phyloP scores from a whole-genome alignment of 2,329 filamentous ascomycete genomes.

The Colletotrichum cuscutae region DNA sequence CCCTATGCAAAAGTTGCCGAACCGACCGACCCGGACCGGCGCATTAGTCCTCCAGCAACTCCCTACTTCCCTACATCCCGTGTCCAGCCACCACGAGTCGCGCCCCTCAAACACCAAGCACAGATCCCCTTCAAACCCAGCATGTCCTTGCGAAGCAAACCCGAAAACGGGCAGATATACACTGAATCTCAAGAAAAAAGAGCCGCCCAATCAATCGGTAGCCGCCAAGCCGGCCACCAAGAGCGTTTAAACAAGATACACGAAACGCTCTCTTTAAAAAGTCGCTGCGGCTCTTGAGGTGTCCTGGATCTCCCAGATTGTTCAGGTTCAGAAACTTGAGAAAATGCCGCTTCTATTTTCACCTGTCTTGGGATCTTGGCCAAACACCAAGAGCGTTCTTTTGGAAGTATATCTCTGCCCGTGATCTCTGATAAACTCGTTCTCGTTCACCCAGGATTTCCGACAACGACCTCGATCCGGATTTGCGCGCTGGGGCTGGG shows the following conservation, averaged over 20 bases:
- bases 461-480: not conserved
- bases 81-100: constrained; percentile 9
- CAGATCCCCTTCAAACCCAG: not conserved
- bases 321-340: not conserved
- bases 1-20: not conserved
- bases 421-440: not conserved
- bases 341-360: constrained; percentile 14
- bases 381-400: not conserved
- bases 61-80: not conserved
- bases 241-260: not conserved
- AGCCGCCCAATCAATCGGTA: not conserved
- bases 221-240: constrained; percentile 4
- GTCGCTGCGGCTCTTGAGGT: not conserved
- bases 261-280: not conserved
- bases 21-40: not conserved
- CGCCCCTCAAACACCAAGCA: not conserved
- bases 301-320: not conserved
- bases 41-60: too few species aligned
- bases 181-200: not conserved
- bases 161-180: not conserved
- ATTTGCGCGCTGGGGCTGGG: too few species aligned
- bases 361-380: constrained; percentile 12
- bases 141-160: not conserved
- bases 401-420: not conserved
- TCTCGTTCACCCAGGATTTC: not conserved